Conservation (phyloP, 208 protist species). For the Trichomonas tenax region DNA sequence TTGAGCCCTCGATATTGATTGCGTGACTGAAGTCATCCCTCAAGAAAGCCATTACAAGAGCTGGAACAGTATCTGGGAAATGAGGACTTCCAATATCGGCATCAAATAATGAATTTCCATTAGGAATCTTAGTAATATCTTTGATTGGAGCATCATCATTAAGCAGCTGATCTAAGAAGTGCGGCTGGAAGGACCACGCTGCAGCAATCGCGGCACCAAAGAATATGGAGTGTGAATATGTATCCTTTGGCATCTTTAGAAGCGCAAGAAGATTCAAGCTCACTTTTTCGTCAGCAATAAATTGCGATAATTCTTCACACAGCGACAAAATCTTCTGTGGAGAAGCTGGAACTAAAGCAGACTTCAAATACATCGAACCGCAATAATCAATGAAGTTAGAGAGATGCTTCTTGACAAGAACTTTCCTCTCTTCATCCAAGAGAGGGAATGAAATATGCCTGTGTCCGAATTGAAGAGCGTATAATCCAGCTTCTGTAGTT, state of each 20-base stretch:
- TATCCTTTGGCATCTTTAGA: background rate
- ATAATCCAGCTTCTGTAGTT: background rate
- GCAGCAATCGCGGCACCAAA: background rate
- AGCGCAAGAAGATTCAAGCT: too few species aligned
- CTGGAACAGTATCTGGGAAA: background rate
- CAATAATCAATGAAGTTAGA: slow-evolving; percentile 3
- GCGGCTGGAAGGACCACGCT: background rate
- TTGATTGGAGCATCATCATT: background rate
- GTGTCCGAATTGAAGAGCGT: background rate
- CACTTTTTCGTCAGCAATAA: background rate
- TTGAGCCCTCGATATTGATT: background rate
- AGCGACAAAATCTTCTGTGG: background rate
- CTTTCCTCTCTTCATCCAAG: background rate
- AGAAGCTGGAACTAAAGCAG: background rate
- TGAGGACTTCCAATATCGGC: background rate
- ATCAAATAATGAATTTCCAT: background rate
- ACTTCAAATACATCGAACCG: background rate
- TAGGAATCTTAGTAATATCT: background rate
- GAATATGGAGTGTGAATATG: background rate
- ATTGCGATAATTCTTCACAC: background rate
- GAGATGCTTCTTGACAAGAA: background rate
- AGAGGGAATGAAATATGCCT: background rate
- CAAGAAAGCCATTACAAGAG: background rate
- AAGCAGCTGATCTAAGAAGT: background rate
- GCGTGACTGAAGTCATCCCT: background rate